Percentiles rank a stretch among this genome's conserved stretches.
phyloP scores from a whole-genome alignment of 805 yeast genomes.

The Ogataea angusta region DNA sequence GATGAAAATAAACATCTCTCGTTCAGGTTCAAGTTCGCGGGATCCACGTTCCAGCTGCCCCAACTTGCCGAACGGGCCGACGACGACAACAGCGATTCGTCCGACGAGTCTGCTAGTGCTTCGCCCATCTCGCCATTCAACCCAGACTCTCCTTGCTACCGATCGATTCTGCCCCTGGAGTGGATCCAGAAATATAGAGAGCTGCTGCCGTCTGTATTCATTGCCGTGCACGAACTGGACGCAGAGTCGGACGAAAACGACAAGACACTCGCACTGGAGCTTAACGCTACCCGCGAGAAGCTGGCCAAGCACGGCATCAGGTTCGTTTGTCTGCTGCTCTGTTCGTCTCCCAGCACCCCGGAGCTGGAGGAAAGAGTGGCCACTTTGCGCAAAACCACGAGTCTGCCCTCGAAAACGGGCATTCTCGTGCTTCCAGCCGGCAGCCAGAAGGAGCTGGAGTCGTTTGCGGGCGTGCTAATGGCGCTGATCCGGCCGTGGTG shows the following conservation, averaged over 20 bases:
- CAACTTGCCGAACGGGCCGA: neutral
- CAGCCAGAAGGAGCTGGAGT: slow-evolving; percentile 37
- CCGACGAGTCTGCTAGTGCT: slow-evolving; percentile 2
- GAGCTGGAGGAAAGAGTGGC: slow-evolving; percentile 36
- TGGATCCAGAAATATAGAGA: slow-evolving; percentile 55
- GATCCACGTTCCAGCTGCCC: slow-evolving; percentile 26
- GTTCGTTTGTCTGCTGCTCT: slow-evolving; percentile 36
- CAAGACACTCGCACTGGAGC: slow-evolving; percentile 36
- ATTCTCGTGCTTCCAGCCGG: slow-evolving; percentile 42
- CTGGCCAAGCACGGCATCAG: slow-evolving; percentile 31
- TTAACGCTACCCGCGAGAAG: slow-evolving; percentile 32
- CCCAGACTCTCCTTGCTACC: slow-evolving; percentile 38
- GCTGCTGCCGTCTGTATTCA: slow-evolving; percentile 45
- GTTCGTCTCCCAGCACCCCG: slow-evolving; percentile 28
- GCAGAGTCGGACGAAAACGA: slow-evolving; percentile 30
- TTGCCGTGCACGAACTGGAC: slow-evolving; percentile 42
- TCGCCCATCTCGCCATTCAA: slow-evolving; percentile 44
- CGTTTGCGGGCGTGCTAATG: slow-evolving; percentile 39
- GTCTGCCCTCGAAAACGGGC: slow-evolving; percentile 43
- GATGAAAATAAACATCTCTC: slow-evolving; percentile 18
- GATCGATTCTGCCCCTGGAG: slow-evolving; percentile 39
- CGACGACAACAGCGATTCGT: neutral
- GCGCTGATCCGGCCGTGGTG: slow-evolving; percentile 40
- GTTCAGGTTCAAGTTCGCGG: slow-evolving; percentile 33
- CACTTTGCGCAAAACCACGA: slow-evolving; percentile 39